Percentiles rank a stretch among this genome's conserved stretches.
These are phyloP conservation scores for Microbotryomycetes sp. DNA, from an alignment of 1,284 basidiomycete species.

Conservation along the genomic window DNA sequence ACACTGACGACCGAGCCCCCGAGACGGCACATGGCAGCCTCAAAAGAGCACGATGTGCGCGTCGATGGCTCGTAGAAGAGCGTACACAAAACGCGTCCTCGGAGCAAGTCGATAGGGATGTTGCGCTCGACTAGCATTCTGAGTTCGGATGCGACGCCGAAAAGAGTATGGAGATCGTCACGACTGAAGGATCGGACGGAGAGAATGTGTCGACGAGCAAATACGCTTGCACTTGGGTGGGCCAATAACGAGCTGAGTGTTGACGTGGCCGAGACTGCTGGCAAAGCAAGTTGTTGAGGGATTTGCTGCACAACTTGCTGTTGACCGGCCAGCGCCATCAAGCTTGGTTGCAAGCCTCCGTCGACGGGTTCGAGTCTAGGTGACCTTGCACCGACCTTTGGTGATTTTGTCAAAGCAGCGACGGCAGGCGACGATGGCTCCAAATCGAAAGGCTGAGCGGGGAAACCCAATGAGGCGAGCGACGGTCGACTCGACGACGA, in stretches of 20 bases:
- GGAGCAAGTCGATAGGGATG: constrained; percentile 81
- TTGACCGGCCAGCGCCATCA: constrained; percentile 39
- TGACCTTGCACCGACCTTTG: constrained; percentile 26
- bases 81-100: constrained; percentile 87
- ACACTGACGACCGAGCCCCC: constrained; percentile 91
- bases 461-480: constrained; percentile 33
- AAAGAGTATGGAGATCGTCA: constrained; percentile 87
- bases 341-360: constrained; percentile 28
- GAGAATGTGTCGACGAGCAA: constrained; percentile 83
- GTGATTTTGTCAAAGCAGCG: constrained; percentile 21
- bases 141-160: constrained; percentile 95
- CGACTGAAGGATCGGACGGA: constrained; percentile 90
- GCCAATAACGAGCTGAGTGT: constrained; percentile 49
- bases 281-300: background rate
- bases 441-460: constrained; percentile 19
- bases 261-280: constrained; percentile 43
- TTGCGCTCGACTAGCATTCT: constrained; percentile 87
- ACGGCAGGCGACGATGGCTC: constrained; percentile 36
- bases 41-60: constrained; percentile 92
- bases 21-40: constrained; percentile 96
- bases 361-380: constrained; percentile 21
- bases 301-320: constrained; percentile 1
- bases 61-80: constrained; percentile 98
- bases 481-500: constrained; percentile 31
- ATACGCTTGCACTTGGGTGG: constrained; percentile 53